Percentiles rank a stretch among this genome's conserved stretches.
Evolutionary conservation across 192 early-diverging fungal species (phyloP).

Genomic region (Umbelopsis ramanniana): DNA sequence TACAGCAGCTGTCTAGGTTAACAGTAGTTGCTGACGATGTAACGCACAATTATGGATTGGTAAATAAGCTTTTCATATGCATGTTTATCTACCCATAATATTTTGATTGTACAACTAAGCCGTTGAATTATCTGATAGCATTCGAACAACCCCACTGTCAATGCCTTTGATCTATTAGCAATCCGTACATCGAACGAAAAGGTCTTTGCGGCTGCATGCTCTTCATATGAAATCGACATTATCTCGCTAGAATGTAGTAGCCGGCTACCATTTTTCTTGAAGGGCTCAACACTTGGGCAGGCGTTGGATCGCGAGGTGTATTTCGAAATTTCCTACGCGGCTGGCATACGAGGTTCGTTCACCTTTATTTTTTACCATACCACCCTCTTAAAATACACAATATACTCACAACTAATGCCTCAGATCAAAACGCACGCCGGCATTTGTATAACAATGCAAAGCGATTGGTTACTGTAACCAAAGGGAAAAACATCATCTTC

Average conservation of each 20-base stretch:
- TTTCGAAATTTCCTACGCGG: constrained; percentile 79
- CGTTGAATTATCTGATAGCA: constrained; percentile 33
- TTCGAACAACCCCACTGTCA: constrained; percentile 34
- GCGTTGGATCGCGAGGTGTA: constrained; percentile 77
- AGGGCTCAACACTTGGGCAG: constrained; percentile 62
- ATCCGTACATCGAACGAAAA: constrained; percentile 76
- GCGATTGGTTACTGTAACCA: constrained; percentile 66
- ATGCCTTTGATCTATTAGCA: constrained; percentile 71
- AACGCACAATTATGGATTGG: constrained; percentile 58
- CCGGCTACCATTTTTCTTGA: constrained; percentile 71
- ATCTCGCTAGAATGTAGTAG: constrained; percentile 74
- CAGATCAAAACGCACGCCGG: constrained; percentile 62
- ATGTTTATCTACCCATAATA: not conserved
- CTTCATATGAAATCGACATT: constrained; percentile 75
- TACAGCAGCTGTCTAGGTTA: constrained; percentile 61
- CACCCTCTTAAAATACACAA: too few relatives aligned
- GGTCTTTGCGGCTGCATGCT: constrained; percentile 70
- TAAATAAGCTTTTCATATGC: constrained; percentile 24
- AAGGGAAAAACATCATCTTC: constrained; percentile 80
- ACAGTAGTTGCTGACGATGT: constrained; percentile 64
- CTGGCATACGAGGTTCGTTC: constrained; percentile 65
- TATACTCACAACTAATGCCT: too few relatives aligned
- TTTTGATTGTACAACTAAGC: not conserved
- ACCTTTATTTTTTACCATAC: too few relatives aligned
- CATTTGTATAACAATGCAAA: constrained; percentile 71